Evolutionary conservation across 805 yeast genomes (phyloP), one percentile per base, ranked within the genome.

Genomic region (Yamadazyma nakazawae): DNA sequence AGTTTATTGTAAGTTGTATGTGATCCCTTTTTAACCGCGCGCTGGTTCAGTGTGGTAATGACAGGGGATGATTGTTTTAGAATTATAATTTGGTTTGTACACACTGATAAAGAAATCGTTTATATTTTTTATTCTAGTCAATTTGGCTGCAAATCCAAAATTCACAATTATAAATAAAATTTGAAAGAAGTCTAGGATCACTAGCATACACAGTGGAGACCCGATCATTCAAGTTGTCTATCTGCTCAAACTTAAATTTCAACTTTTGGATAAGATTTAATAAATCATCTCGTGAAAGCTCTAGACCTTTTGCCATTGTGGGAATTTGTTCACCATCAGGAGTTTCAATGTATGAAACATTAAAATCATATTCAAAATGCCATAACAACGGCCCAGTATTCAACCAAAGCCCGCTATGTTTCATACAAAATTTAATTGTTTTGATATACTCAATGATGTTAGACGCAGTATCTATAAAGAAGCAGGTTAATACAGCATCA

Each of bases 301-400:
- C 92, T 18, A 85, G 56, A 0, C 90, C 91, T 51, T 66, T 71
- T 51, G 64, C 55, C 5, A 77, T 76, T 1, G 69, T 58, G 0
- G 63, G 61, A 0, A 63, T 56, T 12, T 57, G 53, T 19, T 62
- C 58, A 47, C 60, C 62, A 25, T 63, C 57, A 3, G 55, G 57
- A 1, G 49, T 43, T 7, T 60, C 52, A 3, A 54, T 55, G 42
- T 50, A 42, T 9, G 47, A 28, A 9, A 63, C 56, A 13, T 63
- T 64, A 14, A 61, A 67, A 30, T 74, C 78, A 46, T 75, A 77
- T 54, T 84, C 90, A 57, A 75, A 81, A 61, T 85, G 92, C 90
- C 90, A 83, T 43, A 81, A 63, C 37, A 83, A 62, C 0, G 88
- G 89, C 0, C 90, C 90, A 57, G 81, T 78, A 55, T 83, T 82